A percentile compares a stretch with the other conserved stretches of the same genome.
phyloP scores from a whole-genome alignment of 1,139 yeast species.

The Taiozyma sp. region DNA sequence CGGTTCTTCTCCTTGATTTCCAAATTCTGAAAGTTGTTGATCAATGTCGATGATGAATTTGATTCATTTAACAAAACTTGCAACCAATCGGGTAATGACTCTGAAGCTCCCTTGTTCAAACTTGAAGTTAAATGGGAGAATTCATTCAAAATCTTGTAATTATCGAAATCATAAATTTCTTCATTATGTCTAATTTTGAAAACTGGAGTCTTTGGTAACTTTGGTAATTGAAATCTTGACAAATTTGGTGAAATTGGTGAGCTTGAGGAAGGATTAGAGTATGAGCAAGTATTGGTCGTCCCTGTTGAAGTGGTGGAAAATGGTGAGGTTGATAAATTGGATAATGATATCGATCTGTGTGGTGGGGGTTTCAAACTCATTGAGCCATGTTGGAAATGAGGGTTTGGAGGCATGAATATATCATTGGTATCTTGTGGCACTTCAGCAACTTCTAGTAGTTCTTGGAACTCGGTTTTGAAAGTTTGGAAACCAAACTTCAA shows the following conservation, averaged over 20 bases:
- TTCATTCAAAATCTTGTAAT: slow-evolving; percentile 24
- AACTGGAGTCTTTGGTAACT: slow-evolving; percentile 20
- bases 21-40: slow-evolving; percentile 32
- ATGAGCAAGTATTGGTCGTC: background rate
- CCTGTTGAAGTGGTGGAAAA: slow-evolving; percentile 4
- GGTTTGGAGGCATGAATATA: background rate
- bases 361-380: slow-evolving; percentile 7
- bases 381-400: slow-evolving; percentile 3
- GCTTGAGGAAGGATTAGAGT: slow-evolving; percentile 5
- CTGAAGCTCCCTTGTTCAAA: slow-evolving; percentile 14
- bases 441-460: slow-evolving; percentile 11
- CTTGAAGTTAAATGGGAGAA: slow-evolving; percentile 16
- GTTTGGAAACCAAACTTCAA: slow-evolving; percentile 31
- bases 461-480: slow-evolving; percentile 26
- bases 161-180: slow-evolving; percentile 31
- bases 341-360: slow-evolving; percentile 16
- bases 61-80: slow-evolving; percentile 23
- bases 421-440: background rate
- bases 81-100: slow-evolving; percentile 35
- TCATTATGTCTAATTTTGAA: slow-evolving; percentile 42
- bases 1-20: slow-evolving; percentile 36
- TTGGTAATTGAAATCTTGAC: slow-evolving; percentile 31
- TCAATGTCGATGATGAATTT: slow-evolving; percentile 22
- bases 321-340: slow-evolving; percentile 12
- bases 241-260: slow-evolving; percentile 29